Base-by-base conservation (phyloP, 75 land plant genomes). In the Sequoiadendron giganteum region DNA sequence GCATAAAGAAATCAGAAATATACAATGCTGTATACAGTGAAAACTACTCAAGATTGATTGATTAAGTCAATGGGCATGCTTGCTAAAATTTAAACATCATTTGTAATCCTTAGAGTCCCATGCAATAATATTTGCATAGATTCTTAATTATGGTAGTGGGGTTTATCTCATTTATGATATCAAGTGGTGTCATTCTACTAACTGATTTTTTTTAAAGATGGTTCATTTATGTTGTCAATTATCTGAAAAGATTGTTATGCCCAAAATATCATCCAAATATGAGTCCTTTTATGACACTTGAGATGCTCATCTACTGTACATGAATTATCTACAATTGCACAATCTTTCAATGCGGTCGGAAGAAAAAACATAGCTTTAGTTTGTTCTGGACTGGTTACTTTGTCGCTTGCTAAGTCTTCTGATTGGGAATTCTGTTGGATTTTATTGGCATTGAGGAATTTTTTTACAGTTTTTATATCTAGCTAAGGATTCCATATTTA, bases 401-500 rank as follows among this genome's bases (percentile, higher is more conserved):
- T 77, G 81, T 40, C 36, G 38, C 40, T 36, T 78, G 43, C 42
- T 78, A 78, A 16, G 39, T 38, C 39, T 78, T 38, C 30, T 81
- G 49, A 42, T 81, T 81, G 81, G 25, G 48, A 42, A 25, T 85
- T 54, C 42, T 85, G 28, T 85, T 34, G 21, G n/a, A 65, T 13
- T 28, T 9, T 68, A 34, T 16, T 68, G 39, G 39, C 25, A 39
- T 30, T 61, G 83, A 75, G 21, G 72, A 21, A 68, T 15, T 42
- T 76, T 75, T 34, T 21, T 65, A 19, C 39, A n/a, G 72, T 54
- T 83, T 86, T 68, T 49, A 58, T 77, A 16, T 25, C 58, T 15
- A 58, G 49, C 18, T 68, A 36, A 43, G 13, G n/a, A 10, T 86
- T 65, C 25, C 32, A 85, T 85, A 30, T 89, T n/a, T 83, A 42